Base-by-base conservation (phyloP, 106 monocot genomes). In the Platanthera guangdongensis region DNA sequence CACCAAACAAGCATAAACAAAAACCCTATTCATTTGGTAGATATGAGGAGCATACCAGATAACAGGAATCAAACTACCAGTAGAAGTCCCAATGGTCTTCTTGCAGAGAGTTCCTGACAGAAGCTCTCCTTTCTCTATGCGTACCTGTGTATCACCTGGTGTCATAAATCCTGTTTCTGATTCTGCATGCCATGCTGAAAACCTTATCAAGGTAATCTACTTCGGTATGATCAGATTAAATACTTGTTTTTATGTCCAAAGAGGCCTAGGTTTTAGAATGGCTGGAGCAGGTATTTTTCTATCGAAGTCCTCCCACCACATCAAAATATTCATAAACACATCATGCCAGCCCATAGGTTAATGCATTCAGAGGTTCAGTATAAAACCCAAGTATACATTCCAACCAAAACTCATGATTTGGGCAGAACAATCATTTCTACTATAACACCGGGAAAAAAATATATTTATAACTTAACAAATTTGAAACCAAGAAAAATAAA, bases 251-350 rank as follows among this genome's bases (percentile, higher is more conserved):
- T 94, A 94, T 7, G 97, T 99, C 97, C 97, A 99, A 50, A 99
- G 59, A 64, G 97, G 97, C 75, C 86, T 85, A n/a, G 97, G 97
- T 69, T 99, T 99, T 68, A 94, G 78, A 84, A 99, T 92, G 71
- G 94, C 89, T 57, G 97, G 97, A 62, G 97, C 91, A 73, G 97
- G 94, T 22, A 99, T 77, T 83, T 94, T 94, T 25, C 97, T 94
- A 83, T 99, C 97, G 74, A 99, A 99, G 68, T 99, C 94, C 80
- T 99, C 91, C 97, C 97, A 99, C 97, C 97, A 99, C 97, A 99
- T 99, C 75, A 99, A 85, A 32, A 92, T 99, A 83, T 99, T 99
- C 94, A 99, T 94, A 84, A 99, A 99, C 14, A 99, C 97, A 88
- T 99, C 97, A 94, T 99, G 90, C 47, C 22, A 67, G 51, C 65